Evolutionary conservation across 257 asterid genomes (phyloP), one percentile per base, ranked within the genome.

Genomic region (Henckelia pumila): DNA sequence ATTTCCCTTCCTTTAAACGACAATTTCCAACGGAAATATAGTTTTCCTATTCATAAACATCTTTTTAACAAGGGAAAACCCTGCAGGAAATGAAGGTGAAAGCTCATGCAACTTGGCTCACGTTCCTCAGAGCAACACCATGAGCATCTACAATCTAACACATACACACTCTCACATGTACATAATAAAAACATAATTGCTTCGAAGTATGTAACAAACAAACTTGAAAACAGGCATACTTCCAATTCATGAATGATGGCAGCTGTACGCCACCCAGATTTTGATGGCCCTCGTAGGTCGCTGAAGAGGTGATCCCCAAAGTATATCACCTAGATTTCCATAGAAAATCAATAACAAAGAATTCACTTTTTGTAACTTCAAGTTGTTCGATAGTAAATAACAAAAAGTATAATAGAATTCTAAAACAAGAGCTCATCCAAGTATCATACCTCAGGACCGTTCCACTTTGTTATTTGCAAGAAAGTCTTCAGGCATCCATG

Each of bases 251-350:
- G 97, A 81, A 94, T 75, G 69, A 94, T 91, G 33, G 99, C 99
- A 70, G 96, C 97, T 49, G 99, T 94, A 61, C 86, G 92, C 99
- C 99, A 94, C 58, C 99, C 99, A 8, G 99, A 85, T 79, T 87
- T 91, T 64, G 99, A 88, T 77, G 99, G 99, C 68, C 97, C 99
- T 75, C 97, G 83, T 55, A 91, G 89, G 80, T 94, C 99, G 73
- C 97, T 94, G 81, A 94, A 94, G 29, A 94, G 83, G 82, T 94
- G 99, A 72, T 94, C 99, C 69, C 99, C 99, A 78, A 91, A 94
- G 81, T 94, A 94, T 77, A 94, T 94, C 82, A 94, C 99, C 99
- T 93, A 71, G 55, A 10, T 59, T 65, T 58, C 55, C 29, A 32
- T 13, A 26, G 22, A 44, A 25, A 16, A 67, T 73, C 72, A 70